Evolutionary conservation across 2,329 filamentous ascomycete genomes (phyloP).

Genomic region (Nemania serpens): DNA sequence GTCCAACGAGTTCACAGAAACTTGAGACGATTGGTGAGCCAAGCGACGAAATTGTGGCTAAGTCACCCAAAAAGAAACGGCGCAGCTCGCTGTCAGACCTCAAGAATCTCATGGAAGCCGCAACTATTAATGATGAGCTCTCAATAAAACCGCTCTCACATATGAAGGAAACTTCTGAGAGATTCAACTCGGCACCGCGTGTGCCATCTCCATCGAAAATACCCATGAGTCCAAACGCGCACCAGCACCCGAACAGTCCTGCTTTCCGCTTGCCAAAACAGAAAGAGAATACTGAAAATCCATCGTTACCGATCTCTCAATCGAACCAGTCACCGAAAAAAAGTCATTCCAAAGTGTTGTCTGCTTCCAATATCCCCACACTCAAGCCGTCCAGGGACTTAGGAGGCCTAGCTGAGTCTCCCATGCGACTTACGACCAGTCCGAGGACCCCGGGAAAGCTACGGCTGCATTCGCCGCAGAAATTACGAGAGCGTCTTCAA

Average conservation of each 20-base stretch:
- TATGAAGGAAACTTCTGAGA: slow-evolving; percentile 60
- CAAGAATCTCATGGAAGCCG: slow-evolving; percentile 67
- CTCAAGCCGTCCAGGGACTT: slow-evolving; percentile 49
- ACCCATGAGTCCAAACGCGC: slow-evolving; percentile 54
- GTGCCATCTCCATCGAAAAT: slow-evolving; percentile 54
- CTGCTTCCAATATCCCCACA: slow-evolving; percentile 59
- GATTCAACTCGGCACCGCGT: slow-evolving; percentile 59
- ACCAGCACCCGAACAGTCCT: slow-evolving; percentile 42
- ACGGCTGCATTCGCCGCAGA: slow-evolving; percentile 72
- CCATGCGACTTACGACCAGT: slow-evolving; percentile 43
- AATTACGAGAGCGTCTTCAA: slow-evolving; percentile 82
- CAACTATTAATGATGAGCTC: slow-evolving; percentile 53
- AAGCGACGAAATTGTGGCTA: slow-evolving; percentile 47
- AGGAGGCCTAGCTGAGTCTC: slow-evolving; percentile 36
- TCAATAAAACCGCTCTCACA: slow-evolving; percentile 55
- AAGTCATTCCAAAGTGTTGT: slow-evolving; percentile 55
- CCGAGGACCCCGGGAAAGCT: slow-evolving; percentile 58
- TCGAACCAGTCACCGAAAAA: slow-evolving; percentile 32
- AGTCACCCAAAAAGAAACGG: slow-evolving; percentile 73
- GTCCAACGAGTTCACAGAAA: slow-evolving; percentile 62
- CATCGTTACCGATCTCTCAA: slow-evolving; percentile 29
- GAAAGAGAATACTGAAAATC: slow-evolving; percentile 52
- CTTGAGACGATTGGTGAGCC: slow-evolving; percentile 66
- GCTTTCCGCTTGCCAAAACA: slow-evolving; percentile 47
- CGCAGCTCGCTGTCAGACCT: slow-evolving; percentile 92